A percentile compares a stretch with the other conserved stretches of the same genome.
These are phyloP conservation scores for Gremmenia infestans DNA, from an alignment of 2,329 filamentous ascomycete species.

Conservation along the genomic window DNA sequence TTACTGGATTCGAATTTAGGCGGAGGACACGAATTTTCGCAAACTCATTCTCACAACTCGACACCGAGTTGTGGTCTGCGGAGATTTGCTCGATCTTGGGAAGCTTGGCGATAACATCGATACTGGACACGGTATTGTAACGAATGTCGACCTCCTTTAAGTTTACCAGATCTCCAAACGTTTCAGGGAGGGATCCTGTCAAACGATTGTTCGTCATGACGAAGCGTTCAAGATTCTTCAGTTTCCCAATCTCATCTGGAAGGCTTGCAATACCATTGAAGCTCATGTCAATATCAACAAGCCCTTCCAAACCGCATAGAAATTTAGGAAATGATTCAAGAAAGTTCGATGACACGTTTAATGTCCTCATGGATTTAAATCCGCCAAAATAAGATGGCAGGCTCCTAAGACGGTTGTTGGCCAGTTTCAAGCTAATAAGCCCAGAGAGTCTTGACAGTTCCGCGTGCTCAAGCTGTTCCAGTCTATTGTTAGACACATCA, in stretches of 20 bases:
- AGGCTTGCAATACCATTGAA: constrained; percentile 85
- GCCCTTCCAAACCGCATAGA: constrained; percentile 71
- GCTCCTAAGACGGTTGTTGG: constrained; percentile 81
- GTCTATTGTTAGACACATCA: constrained; percentile 89
- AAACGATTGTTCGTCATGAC: constrained; percentile 95
- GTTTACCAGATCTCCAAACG: constrained; percentile 68
- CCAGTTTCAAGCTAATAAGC: constrained; percentile 83
- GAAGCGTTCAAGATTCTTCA: constrained; percentile 78
- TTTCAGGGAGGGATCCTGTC: constrained; percentile 65
- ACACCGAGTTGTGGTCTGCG: constrained; percentile 88
- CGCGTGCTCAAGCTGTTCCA: constrained; percentile 82
- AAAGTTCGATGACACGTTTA: constrained; percentile 93
- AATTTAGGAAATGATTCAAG: constrained; percentile 81
- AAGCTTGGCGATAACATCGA: constrained; percentile 79
- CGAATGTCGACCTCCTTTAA: constrained; percentile 90
- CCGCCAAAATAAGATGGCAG: constrained; percentile 78
- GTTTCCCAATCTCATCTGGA: constrained; percentile 70
- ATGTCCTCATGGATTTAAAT: constrained; percentile 71
- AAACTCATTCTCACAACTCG: constrained; percentile 86
- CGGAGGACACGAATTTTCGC: constrained; percentile 77
- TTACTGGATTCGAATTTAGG: constrained; percentile 92
- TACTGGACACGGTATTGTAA: constrained; percentile 84
- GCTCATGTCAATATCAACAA: constrained; percentile 92
- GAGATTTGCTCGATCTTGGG: constrained; percentile 84
- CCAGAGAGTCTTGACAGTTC: constrained; percentile 71